These are phyloP conservation scores for Leishmania aethiopica DNA, from an alignment of 208 protist genomes.

Conservation along the genomic window DNA sequence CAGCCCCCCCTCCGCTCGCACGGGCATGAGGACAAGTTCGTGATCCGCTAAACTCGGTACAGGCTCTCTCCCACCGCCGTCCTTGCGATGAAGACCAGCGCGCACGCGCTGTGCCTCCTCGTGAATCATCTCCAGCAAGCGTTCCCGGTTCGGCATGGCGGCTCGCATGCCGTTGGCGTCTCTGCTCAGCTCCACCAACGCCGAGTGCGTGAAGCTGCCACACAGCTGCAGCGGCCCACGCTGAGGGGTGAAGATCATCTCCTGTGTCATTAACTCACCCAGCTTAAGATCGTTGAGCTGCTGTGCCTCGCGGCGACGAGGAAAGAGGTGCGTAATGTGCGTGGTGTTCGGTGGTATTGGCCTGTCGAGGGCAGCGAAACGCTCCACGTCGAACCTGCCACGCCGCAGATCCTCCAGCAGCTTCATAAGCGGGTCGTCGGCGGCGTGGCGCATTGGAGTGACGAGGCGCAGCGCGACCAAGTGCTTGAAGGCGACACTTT, in stretches of 20 bases:
- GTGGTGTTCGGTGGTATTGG: constrained; percentile 47
- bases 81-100: not conserved
- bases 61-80: not conserved
- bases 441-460: constrained; percentile 81
- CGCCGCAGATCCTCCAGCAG: constrained; percentile 65
- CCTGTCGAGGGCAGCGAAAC: constrained; percentile 56
- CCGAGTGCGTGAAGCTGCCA: constrained; percentile 64
- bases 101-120: constrained; percentile 13
- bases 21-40: constrained; percentile 78
- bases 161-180: constrained; percentile 18
- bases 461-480: constrained; percentile 65
- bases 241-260: constrained; percentile 75
- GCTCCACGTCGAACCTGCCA: constrained; percentile 51
- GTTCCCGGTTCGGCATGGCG: constrained; percentile 30
- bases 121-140: constrained; percentile 42
- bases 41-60: constrained; percentile 33
- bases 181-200: constrained; percentile 43
- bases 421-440: constrained; percentile 55
- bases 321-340: constrained; percentile 86
- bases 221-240: constrained; percentile 76
- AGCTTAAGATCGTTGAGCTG: constrained; percentile 79
- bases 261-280: constrained; percentile 52
- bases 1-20: constrained; percentile 13
- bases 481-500: constrained; percentile 54
- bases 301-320: constrained; percentile 71